phyloP scores from a whole-genome alignment of 805 yeast genomes.

The Metschnikowia corniflorae region DNA sequence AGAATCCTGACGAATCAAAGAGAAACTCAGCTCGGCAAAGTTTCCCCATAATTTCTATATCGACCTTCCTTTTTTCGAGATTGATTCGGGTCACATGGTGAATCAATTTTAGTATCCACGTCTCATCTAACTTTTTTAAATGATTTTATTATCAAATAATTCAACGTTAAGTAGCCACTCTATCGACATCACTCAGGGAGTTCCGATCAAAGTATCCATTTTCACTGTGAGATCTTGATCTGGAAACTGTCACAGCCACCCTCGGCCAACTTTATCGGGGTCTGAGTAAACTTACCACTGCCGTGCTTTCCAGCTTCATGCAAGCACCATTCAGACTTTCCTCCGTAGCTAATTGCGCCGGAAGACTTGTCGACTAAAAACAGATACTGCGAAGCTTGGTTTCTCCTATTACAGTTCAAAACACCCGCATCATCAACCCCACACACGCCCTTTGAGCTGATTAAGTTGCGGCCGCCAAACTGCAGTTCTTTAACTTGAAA shows the following conservation, averaged over 20 bases:
- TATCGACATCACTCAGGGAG: too few species aligned
- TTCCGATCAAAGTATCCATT: too few species aligned
- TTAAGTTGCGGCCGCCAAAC: slow-evolving; percentile 70
- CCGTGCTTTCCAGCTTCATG: slow-evolving; percentile 25
- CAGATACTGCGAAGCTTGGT: slow-evolving; percentile 39
- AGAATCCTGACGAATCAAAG: too few species aligned
- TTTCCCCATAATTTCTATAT: too few species aligned
- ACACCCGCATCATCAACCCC: slow-evolving; percentile 27
- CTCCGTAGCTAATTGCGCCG: slow-evolving; percentile 56
- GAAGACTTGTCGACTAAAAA: slow-evolving; percentile 51
- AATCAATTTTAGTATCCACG: too few species aligned
- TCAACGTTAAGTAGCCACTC: too few species aligned
- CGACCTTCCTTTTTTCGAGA: too few species aligned
- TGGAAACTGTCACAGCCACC: slow-evolving; percentile 15
- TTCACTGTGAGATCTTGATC: slow-evolving; percentile 6
- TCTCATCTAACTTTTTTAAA: too few species aligned
- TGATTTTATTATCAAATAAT: too few species aligned
- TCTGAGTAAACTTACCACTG: slow-evolving; percentile 39
- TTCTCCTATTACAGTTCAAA: slow-evolving; percentile 14
- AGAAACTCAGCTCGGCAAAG: too few species aligned
- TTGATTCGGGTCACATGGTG: too few species aligned
- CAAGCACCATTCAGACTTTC: slow-evolving; percentile 62
- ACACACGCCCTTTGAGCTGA: slow-evolving; percentile 74
- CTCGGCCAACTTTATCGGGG: slow-evolving; percentile 45
- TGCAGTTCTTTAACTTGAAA: slow-evolving; percentile 53